phyloP scores from a whole-genome alignment of 805 yeast genomes.

The Ogataea zsoltii region DNA sequence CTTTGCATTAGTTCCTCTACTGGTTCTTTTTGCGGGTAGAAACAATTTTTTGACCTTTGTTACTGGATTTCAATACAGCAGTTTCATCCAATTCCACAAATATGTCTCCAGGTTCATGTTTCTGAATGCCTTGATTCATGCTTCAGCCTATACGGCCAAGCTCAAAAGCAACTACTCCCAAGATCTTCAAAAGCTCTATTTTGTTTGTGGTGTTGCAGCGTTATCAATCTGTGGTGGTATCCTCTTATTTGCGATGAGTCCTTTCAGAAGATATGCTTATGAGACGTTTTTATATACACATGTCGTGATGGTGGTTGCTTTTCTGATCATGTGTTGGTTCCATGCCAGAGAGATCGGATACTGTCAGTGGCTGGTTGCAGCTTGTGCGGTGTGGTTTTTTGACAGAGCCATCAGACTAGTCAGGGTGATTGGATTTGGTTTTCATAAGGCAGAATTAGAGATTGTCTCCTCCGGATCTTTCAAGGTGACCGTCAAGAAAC shows the following conservation, averaged over 20 bases:
- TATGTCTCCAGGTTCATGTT: constrained; percentile 55
- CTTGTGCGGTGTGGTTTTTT: constrained; percentile 49
- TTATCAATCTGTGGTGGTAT: constrained; percentile 45
- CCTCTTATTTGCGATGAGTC: constrained; percentile 48
- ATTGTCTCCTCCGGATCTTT: constrained; percentile 36
- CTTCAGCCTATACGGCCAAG: constrained; percentile 33
- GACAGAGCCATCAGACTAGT: constrained; percentile 51
- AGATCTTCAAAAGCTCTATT: constrained; percentile 17
- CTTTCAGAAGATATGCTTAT: constrained; percentile 54
- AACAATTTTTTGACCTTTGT: constrained; percentile 44
- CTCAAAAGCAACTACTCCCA: constrained; percentile 7
- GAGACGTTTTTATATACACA: constrained; percentile 64
- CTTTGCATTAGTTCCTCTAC: constrained; percentile 41
- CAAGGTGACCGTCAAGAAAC: constrained; percentile 48
- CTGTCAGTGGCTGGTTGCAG: constrained; percentile 37
- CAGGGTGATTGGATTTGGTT: constrained; percentile 26
- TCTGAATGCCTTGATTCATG: constrained; percentile 30
- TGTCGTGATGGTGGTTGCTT: constrained; percentile 52
- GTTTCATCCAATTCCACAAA: constrained; percentile 59
- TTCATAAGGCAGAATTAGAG: constrained; percentile 23
- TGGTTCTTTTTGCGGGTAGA: constrained; percentile 50
- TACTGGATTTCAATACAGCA: constrained; percentile 44
- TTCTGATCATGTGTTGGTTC: constrained; percentile 55
- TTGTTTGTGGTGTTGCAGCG: constrained; percentile 39
- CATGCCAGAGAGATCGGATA: constrained; percentile 49